phyloP scores from a whole-genome alignment of 805 yeast genomes.

The Candida caryicola region DNA sequence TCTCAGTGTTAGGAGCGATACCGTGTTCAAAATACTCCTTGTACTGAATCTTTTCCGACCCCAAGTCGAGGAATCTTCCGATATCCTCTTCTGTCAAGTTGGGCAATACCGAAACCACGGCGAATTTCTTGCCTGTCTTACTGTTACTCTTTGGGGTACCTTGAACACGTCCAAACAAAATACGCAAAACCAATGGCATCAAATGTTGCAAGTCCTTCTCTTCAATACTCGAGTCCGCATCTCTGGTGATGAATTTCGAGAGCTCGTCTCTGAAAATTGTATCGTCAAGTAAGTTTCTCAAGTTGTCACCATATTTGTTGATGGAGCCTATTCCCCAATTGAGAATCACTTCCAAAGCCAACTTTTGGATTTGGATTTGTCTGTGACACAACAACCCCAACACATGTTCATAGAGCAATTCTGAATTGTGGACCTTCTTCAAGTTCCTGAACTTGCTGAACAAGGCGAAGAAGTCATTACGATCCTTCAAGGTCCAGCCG shows the following conservation, averaged over 20 bases:
- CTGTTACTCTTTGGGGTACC: constrained; percentile 63
- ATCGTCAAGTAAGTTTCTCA: constrained; percentile 76
- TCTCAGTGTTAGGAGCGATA: constrained; percentile 13
- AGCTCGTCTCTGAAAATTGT: constrained; percentile 83
- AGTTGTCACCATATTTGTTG: constrained; percentile 67
- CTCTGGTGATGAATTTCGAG: constrained; percentile 51
- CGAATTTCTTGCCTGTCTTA: constrained; percentile 68
- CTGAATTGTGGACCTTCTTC: constrained; percentile 49
- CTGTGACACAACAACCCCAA: constrained; percentile 60
- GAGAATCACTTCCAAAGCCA: constrained; percentile 68
- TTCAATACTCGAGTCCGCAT: constrained; percentile 55
- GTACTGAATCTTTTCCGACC: constrained; percentile 52
- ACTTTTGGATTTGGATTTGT: constrained; percentile 59
- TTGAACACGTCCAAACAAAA: constrained; percentile 85
- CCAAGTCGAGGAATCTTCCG: constrained; percentile 57
- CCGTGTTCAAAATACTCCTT: constrained; percentile 26
- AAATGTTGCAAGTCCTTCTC: constrained; percentile 55
- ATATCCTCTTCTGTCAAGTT: constrained; percentile 53
- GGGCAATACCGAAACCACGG: constrained; percentile 64
- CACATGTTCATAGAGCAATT: constrained; percentile 51
- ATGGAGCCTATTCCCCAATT: constrained; percentile 59
- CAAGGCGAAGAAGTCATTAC: constrained; percentile 55
- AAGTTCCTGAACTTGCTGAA: constrained; percentile 66
- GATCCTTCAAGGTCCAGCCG: constrained; percentile 50
- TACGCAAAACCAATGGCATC: constrained; percentile 71